Evolutionary conservation across 768 basidiomycete genomes (phyloP).

Genomic region (Rhodotorula graminis): DNA sequence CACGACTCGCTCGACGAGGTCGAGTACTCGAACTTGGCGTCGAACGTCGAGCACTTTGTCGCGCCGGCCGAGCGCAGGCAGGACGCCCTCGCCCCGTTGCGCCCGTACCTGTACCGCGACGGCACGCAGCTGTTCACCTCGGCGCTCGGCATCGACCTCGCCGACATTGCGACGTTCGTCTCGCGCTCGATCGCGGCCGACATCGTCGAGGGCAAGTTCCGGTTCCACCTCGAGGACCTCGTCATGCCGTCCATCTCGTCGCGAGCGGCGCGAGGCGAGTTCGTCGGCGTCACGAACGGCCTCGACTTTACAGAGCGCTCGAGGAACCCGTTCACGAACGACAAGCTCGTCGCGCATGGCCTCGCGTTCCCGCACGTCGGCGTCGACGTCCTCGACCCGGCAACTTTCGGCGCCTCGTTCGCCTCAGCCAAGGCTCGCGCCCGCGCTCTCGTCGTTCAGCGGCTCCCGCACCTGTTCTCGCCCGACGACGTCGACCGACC

Average conservation of each 20-base stretch:
- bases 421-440: constrained; percentile 3
- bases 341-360: not conserved
- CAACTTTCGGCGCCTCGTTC: not conserved
- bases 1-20: constrained; percentile 32
- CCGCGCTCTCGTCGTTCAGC: constrained; percentile 2
- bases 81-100: not conserved
- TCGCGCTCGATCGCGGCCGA: constrained; percentile 21
- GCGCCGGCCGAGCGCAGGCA: not conserved
- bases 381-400: not conserved
- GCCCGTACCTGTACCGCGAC: constrained; percentile 11
- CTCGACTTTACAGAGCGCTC: constrained; percentile 16
- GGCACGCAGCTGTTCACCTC: constrained; percentile 22
- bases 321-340: constrained; percentile 15
- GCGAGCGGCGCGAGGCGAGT: not conserved
- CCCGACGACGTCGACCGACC: constrained; percentile 1
- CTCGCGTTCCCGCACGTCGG: constrained; percentile 26
- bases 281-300: constrained; percentile 29
- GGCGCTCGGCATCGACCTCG: constrained; percentile 28
- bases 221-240: constrained; percentile 25
- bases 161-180: constrained; percentile 28
- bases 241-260: constrained; percentile 23
- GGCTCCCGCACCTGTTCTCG: constrained; percentile 1
- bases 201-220: constrained; percentile 17
- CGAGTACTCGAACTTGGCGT: constrained; percentile 23
- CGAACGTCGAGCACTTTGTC: constrained; percentile 12